Evolutionary conservation across 257 asterid species (phyloP).

Genomic region (Fraxinus cuspidata): DNA sequence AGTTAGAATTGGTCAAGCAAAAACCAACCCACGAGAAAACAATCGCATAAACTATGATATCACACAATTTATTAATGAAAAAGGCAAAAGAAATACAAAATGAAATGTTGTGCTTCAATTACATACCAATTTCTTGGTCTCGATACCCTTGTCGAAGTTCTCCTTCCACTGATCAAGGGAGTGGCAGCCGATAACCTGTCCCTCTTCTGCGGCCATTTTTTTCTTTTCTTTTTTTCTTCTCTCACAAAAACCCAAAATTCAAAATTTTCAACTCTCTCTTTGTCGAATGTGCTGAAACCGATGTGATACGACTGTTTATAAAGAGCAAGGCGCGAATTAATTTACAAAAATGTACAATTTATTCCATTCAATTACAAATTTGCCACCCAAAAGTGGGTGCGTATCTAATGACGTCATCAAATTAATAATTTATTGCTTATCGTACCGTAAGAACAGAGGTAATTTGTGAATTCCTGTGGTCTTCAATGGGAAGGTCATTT

Average conservation of each 20-base stretch:
- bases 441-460: neutral
- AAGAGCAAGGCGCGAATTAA: constrained; percentile 2
- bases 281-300: no score
- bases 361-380: constrained; percentile 13
- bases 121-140: constrained; percentile 54
- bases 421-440: no score
- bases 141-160: constrained; percentile 42
- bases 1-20: no score
- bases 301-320: constrained; percentile 21
- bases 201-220: constrained; percentile 69
- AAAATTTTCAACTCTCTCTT: neutral
- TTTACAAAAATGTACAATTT: constrained; percentile 8
- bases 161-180: constrained; percentile 44
- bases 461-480: neutral
- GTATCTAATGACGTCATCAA: constrained; percentile 14
- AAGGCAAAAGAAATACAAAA: no score
- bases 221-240: no score
- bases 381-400: constrained; percentile 10
- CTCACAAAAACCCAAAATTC: neutral
- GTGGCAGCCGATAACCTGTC: constrained; percentile 76
- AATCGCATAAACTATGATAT: no score
- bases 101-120: no score
- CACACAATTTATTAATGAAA: no score
- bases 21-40: no score
- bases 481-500: neutral